phyloP scores from a whole-genome alignment of 78 protist species.

The Chrysochromulina parva region DNA sequence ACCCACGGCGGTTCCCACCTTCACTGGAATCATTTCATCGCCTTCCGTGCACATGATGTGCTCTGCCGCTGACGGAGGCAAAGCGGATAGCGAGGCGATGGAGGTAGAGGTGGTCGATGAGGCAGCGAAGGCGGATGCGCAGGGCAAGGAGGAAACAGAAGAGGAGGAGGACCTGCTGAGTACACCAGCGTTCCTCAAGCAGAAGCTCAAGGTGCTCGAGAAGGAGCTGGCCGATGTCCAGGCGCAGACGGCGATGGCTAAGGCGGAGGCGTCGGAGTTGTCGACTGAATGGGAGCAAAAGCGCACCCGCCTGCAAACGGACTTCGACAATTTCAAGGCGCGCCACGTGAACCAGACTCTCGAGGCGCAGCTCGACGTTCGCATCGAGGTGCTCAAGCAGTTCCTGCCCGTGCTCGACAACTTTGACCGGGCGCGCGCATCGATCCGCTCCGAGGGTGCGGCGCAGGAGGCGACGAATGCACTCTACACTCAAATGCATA shows the following conservation, averaged over 20 bases:
- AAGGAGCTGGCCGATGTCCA: background rate
- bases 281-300: background rate
- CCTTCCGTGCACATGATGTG: no score
- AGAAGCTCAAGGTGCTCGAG: constrained; percentile 22
- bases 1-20: no score
- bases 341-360: background rate
- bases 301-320: background rate
- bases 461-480: background rate
- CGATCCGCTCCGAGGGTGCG: background rate
- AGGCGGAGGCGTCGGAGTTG: background rate
- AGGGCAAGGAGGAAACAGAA: background rate
- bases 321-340: background rate
- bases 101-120: background rate
- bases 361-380: background rate
- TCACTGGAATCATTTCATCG: no score
- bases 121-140: background rate
- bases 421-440: background rate
- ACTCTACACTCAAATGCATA: background rate
- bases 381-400: background rate
- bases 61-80: no score
- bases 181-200: background rate
- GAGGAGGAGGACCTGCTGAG: constrained; percentile 10
- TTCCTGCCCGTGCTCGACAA: constrained; percentile 11
- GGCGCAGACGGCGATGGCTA: background rate
- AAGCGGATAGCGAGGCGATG: background rate